Percentiles rank a stretch among this genome's conserved stretches.
These are phyloP conservation scores for Clonostachys chloroleuca DNA, from an alignment of 2,329 filamentous ascomycete species.

Conservation along the genomic window DNA sequence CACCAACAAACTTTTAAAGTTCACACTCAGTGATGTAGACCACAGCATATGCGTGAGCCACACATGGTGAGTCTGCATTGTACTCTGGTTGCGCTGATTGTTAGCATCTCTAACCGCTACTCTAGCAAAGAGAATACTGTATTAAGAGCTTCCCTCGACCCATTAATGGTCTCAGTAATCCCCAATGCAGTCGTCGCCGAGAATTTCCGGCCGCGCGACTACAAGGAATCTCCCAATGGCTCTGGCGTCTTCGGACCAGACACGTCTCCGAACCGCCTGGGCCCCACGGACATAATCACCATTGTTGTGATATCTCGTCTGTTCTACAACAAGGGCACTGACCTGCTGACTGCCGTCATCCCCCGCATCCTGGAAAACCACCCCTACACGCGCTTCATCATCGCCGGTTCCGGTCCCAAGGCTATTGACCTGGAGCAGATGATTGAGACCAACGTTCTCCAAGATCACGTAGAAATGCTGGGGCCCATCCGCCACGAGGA, in stretches of 20 bases:
- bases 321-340: constrained; percentile 98
- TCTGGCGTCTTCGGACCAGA: constrained; percentile 29
- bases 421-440: constrained; percentile 98
- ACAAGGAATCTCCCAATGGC: constrained; percentile 15
- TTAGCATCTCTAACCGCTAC: constrained; percentile 7
- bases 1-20: constrained; percentile 96
- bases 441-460: constrained; percentile 90
- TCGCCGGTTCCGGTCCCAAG: constrained; percentile 92
- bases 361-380: constrained; percentile 86
- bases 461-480: constrained; percentile 89
- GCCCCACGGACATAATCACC: constrained; percentile 82
- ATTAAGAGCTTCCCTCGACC: constrained; percentile 87
- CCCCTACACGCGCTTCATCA: constrained; percentile 93
- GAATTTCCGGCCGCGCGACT: constrained; percentile 72
- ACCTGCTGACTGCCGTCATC: constrained; percentile 93
- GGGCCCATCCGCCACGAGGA: constrained; percentile 93
- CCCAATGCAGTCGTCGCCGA: constrained; percentile 96
- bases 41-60: constrained; percentile 98
- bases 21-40: constrained; percentile 92
- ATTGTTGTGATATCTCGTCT: constrained; percentile 96
- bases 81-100: not conserved
- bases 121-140: constrained; percentile 95
- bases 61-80: constrained; percentile 66
- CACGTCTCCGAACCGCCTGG: constrained; percentile 62
- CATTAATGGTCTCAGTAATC: constrained; percentile 95